These are phyloP conservation scores for Vigna trinervia DNA, from an alignment of 306 rosid genomes.

Conservation along the genomic window DNA sequence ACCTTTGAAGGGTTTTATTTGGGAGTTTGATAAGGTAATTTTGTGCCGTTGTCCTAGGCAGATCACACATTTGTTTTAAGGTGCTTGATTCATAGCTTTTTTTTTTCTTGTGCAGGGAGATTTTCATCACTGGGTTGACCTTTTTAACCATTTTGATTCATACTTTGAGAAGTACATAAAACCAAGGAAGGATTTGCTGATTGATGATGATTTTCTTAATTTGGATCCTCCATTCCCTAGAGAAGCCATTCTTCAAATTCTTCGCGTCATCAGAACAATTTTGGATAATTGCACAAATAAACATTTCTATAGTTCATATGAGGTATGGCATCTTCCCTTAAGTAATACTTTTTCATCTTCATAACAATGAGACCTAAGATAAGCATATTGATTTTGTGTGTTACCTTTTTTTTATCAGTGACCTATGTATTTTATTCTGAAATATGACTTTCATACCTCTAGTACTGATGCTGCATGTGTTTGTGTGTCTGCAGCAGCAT, in stretches of 20 bases:
- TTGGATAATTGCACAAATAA: conserved; percentile 97
- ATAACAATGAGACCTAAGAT: conserved; percentile 20
- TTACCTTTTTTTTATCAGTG: conserved; percentile 21
- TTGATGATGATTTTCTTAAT: conserved; percentile 76
- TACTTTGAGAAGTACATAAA: conserved; percentile 93
- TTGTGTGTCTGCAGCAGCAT: conserved; percentile 86
- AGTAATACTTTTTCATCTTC: neutral
- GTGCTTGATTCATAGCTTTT: conserved; percentile 47
- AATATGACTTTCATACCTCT: conserved; percentile 14
- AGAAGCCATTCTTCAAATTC: conserved; percentile 92
- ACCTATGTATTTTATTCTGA: conserved; percentile 7
- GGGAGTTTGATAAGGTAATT: conserved; percentile 96
- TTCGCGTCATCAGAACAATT: conserved; percentile 83
- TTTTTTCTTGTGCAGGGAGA: conserved; percentile 79
- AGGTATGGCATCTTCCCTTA: conserved; percentile 59
- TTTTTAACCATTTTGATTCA: conserved; percentile 95
- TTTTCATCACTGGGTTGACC: conserved; percentile 99
- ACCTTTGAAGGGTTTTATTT: conserved; percentile 76
- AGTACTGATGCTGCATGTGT: conserved; percentile 36
- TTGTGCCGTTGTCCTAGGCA: conserved; percentile 38
- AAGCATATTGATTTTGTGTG: conserved; percentile 14
- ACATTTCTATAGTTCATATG: conserved; percentile 93
- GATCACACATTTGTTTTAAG: conserved; percentile 34
- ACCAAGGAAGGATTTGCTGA: conserved; percentile 91
- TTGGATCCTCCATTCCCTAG: conserved; percentile 90